Evolutionary conservation across 1,284 basidiomycete species (phyloP).

Genomic region (Leccinum subrobustum): DNA sequence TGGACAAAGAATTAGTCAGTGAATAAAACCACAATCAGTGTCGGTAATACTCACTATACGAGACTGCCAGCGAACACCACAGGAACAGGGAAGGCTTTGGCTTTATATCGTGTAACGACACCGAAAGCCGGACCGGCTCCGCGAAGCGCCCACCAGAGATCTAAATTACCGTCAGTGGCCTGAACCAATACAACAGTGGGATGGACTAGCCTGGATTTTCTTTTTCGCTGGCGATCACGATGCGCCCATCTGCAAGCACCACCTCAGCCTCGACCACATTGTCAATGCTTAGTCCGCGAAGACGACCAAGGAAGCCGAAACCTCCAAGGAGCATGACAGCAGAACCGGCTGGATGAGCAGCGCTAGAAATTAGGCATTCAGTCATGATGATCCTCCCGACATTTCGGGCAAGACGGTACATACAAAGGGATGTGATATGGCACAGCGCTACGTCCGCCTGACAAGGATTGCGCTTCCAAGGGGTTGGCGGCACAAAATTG

Average conservation of each 20-base stretch:
- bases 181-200: not conserved
- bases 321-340: constrained; percentile 86
- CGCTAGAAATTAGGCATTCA: constrained; percentile 37
- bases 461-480: constrained; percentile 55
- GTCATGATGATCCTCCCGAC: not conserved
- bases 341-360: constrained; percentile 76
- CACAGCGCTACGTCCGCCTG: constrained; percentile 52
- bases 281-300: constrained; percentile 84
- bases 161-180: constrained; percentile 34
- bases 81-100: constrained; percentile 82
- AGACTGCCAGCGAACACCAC: constrained; percentile 89
- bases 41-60: constrained; percentile 64
- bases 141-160: constrained; percentile 88
- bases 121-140: constrained; percentile 86
- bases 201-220: constrained; percentile 56
- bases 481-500: constrained; percentile 68
- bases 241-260: constrained; percentile 77
- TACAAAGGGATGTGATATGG: constrained; percentile 85
- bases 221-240: constrained; percentile 67
- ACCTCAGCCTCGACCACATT: constrained; percentile 85
- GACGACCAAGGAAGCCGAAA: constrained; percentile 84
- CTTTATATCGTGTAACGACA: constrained; percentile 85
- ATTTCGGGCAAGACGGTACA: constrained; percentile 28
- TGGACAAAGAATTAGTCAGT: not conserved
- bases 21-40: not conserved